Evolutionary conservation across 164 flowering plant genomes (phyloP).

Genomic region (Platanus orientalis): DNA sequence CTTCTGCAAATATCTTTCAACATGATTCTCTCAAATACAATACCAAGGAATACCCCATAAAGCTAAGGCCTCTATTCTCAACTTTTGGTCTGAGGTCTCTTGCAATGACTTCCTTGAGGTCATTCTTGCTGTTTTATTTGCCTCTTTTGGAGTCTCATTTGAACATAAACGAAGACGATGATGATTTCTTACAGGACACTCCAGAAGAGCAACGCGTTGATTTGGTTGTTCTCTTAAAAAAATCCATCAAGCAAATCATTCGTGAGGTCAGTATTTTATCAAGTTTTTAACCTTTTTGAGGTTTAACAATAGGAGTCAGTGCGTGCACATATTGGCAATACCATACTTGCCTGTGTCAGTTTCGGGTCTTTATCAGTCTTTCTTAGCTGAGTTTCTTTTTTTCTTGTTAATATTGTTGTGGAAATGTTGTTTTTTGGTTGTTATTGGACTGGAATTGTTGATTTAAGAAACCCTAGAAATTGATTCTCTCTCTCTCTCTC

Average conservation of each 20-base stretch:
- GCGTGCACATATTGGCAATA: too few relatives aligned
- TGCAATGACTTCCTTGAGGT: slow-evolving; percentile 73
- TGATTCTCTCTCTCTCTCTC: too few relatives aligned
- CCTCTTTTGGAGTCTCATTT: slow-evolving; percentile 82
- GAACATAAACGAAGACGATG: slow-evolving; percentile 61
- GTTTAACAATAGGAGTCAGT: too few relatives aligned
- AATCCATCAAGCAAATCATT: slow-evolving; percentile 72
- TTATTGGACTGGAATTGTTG: too few relatives aligned
- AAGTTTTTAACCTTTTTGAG: too few relatives aligned
- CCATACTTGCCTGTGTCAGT: too few relatives aligned
- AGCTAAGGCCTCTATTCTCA: slow-evolving; percentile 74
- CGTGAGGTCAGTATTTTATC: slow-evolving; percentile 69
- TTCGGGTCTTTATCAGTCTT: too few relatives aligned
- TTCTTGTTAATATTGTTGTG: too few relatives aligned
- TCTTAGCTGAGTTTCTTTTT: too few relatives aligned
- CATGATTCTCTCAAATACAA: slow-evolving; percentile 33
- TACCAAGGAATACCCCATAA: slow-evolving; percentile 61
- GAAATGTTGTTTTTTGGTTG: too few relatives aligned
- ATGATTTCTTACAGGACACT: slow-evolving; percentile 56
- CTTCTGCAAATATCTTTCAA: slow-evolving; percentile 30
- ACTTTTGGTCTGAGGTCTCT: slow-evolving; percentile 66
- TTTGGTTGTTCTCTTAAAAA: slow-evolving; percentile 74
- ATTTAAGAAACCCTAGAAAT: too few relatives aligned
- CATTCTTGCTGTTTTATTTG: slow-evolving; percentile 69
- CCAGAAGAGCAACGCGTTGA: slow-evolving; percentile 46